Evolutionary conservation across 169 alveolate species (phyloP), one percentile per base, ranked within the genome.

Genomic region (Plasmodium vinckei): DNA sequence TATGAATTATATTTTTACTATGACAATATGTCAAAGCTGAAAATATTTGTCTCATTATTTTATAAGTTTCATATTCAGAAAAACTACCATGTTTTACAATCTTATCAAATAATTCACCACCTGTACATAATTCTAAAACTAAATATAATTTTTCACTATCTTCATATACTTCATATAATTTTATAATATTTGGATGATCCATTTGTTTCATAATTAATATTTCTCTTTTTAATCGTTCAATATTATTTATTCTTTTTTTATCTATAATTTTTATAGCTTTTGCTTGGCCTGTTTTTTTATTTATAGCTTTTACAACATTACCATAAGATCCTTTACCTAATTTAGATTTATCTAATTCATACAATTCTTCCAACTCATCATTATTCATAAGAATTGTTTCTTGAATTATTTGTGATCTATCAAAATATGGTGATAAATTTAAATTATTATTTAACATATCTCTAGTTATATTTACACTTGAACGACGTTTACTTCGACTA

Each of bases 101-200:
- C 82, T 98, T 96, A 87, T 98, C 99, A 69, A 98, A 98, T 54
- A 98, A 94, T 93, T 98, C 99, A 23, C 99, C 99, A 17, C 99
- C 99, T 1, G 88, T 65, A 71, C 98, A 95, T 64, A 96, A 92
- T 92, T 97, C 99, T 97, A 97, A 94, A 42, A 97, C 98, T 87
- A 97, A 93, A 92, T 97, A 97, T 17, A 97, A 94, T 75, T 95
- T 96, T 42, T 96, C 95, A 72, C 72, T 91, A 57, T 97, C 99
- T 92, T 97, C 99, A 91, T 94, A 97, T 13, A 97, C 96, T 92
- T 97, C 98, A 56, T 93, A 95, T 59, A 97, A 94, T 87, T 96
- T 97, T 10, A 96, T 93, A 51, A 96, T 95, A 72, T 96, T 96
- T 54, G 98, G 98, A 69, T 96, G 98, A 87, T 96, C 98, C 94